Evolutionary conservation across 495 filamentous ascomycete genomes (phyloP).

Genomic region (Trichoderma parareesei): DNA sequence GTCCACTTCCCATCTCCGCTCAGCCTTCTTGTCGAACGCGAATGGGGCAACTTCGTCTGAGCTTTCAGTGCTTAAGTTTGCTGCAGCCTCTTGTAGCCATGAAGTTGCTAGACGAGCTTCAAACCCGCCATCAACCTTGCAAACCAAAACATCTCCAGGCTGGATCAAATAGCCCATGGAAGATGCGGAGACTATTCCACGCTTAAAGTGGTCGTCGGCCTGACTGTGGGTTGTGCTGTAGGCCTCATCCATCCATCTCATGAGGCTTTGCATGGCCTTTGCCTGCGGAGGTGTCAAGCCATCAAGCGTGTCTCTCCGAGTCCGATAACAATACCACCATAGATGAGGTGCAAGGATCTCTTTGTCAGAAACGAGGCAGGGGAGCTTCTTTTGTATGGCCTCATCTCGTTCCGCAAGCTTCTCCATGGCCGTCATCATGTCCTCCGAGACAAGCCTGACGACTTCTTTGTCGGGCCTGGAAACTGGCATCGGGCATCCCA

Average conservation of each 20-base stretch:
- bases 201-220: not conserved
- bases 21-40: too few species aligned
- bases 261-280: not conserved
- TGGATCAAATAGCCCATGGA: not conserved
- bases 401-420: not conserved
- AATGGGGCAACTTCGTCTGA: too few species aligned
- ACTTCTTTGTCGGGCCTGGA: not conserved
- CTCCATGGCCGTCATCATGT: not conserved
- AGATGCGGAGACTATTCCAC: not conserved
- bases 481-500: not conserved
- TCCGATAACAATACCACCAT: not conserved
- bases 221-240: not conserved
- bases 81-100: not conserved
- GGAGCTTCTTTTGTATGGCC: not conserved
- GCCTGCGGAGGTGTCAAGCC: not conserved
- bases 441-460: not conserved
- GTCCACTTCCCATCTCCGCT: not conserved
- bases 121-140: not conserved
- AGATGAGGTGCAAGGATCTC: not conserved
- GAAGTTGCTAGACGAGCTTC: not conserved
- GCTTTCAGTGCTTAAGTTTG: too few species aligned
- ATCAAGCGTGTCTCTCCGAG: not conserved
- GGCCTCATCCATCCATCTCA: not conserved
- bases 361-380: not conserved
- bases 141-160: not conserved